Conservation (phyloP, 73 alveolate genomes). For the Loxodes magnus region DNA sequence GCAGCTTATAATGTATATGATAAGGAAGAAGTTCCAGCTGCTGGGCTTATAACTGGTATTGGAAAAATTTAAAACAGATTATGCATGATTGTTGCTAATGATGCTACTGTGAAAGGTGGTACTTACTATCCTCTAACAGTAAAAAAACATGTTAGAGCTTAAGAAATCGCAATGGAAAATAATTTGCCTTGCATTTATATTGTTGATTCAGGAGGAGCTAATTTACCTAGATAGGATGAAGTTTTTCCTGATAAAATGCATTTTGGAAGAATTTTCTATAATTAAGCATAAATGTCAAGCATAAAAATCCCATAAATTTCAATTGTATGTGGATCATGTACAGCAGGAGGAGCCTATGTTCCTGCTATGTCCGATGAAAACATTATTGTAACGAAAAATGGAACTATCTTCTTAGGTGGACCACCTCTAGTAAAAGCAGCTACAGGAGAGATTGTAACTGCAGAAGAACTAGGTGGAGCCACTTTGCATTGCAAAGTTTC, state of each 20-base stretch:
- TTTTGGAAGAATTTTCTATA: slow-evolving; percentile 90
- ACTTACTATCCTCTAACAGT: slow-evolving; percentile 90
- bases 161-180: slow-evolving; percentile 90
- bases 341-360: slow-evolving; percentile 98
- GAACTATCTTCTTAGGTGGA: slow-evolving; percentile 93
- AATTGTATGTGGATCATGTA: slow-evolving; percentile 83
- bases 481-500: slow-evolving; percentile 72
- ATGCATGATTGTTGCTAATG: slow-evolving; percentile 84
- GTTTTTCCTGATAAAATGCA: slow-evolving; percentile 87
- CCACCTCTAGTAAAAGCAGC: slow-evolving; percentile 97
- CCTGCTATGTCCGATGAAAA: slow-evolving; percentile 97
- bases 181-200: slow-evolving; percentile 86
- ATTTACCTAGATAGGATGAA: slow-evolving; percentile 48
- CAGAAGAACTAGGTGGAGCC: slow-evolving; percentile 90
- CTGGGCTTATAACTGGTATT: slow-evolving; percentile 83
- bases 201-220: slow-evolving; percentile 98
- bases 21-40: slow-evolving; percentile 64
- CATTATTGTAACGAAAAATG: slow-evolving; percentile 82
- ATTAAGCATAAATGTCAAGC: slow-evolving; percentile 63
- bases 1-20: slow-evolving; percentile 64
- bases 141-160: slow-evolving; percentile 90
- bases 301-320: slow-evolving; percentile 69
- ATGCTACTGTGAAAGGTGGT: slow-evolving; percentile 89
- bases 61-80: slow-evolving; percentile 74
- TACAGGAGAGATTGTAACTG: slow-evolving; percentile 83